Evolutionary conservation across 2,329 filamentous ascomycete species (phyloP).

Genomic region (Alternaria arborescens): DNA sequence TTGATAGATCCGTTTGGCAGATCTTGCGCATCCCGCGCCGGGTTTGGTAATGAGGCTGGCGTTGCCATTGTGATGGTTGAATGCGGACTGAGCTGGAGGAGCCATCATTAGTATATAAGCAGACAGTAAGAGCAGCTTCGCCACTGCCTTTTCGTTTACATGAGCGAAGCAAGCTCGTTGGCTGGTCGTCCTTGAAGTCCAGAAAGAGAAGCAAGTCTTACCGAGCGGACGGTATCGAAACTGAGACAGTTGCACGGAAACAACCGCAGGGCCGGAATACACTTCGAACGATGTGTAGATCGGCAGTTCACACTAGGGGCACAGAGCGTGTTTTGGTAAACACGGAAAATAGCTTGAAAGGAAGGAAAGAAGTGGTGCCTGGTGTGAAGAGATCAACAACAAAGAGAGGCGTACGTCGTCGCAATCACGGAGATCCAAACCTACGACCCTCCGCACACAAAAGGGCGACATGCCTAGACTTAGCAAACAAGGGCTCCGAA

Average conservation of each 20-base stretch:
- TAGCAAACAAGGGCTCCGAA: background rate
- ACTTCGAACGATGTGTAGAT: background rate
- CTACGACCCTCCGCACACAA: constrained; percentile 9
- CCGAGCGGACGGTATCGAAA: constrained; percentile 2
- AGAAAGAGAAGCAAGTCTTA: constrained; percentile 13
- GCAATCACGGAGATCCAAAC: background rate
- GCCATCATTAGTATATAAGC: constrained; percentile 9
- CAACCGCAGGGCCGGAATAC: background rate
- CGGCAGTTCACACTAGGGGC: background rate
- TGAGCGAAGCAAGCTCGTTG: background rate
- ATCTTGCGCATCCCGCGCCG: constrained; percentile 28
- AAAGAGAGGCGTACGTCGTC: background rate
- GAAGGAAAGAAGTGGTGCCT: background rate
- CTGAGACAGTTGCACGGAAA: constrained; percentile 1
- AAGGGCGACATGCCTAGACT: background rate
- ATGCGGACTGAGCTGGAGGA: constrained; percentile 9
- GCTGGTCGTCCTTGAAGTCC: background rate
- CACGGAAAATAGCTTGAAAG: background rate
- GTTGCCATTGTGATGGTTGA: constrained; percentile 32
- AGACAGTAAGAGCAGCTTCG: background rate
- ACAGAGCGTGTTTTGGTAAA: background rate
- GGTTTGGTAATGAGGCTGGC: constrained; percentile 27
- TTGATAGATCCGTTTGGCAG: constrained; percentile 29
- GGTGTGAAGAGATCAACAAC: background rate
- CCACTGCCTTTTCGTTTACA: background rate